Evolutionary conservation across 805 yeast species (phyloP), one percentile per base, ranked within the genome.

Genomic region (Priceomyces haplophilus): DNA sequence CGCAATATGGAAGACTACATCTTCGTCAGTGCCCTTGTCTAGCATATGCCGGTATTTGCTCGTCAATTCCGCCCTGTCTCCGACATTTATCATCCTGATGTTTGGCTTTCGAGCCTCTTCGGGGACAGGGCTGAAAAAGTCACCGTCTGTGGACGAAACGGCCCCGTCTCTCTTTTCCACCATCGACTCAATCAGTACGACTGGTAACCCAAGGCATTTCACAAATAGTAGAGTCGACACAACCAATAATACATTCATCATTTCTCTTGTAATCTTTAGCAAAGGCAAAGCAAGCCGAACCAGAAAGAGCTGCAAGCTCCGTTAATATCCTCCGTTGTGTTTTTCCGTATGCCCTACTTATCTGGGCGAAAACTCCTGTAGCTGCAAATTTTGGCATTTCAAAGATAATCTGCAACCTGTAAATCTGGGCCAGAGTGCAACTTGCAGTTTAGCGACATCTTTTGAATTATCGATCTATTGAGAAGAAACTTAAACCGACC

Each of bases 1-100:
- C 21, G n/a, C 20, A 13, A 43, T 24, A 10, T 21, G 16, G 16
- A 44, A 41, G 8, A 41, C 30, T 5, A 41, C 30, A 5, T 40
- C 37, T 16, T 30, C 31, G 17, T 18, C 20, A 6, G 18, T 17
- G 2, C 38, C 27, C 8, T 32, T 32, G n/a, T 40, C 29, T 12
- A 40, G 25, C 8, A 40, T 19, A 13, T 33, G 36, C 18, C 15
- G 19, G 17, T 40, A 40, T n/a, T 40, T 33, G 25, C 24, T 19
- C 2, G 13, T 13, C 7, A 43, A 12, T 17, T 43, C 47, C 4
- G 23, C 12, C n/a, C 21, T 34, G 30, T 40, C 23, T 19, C 36
- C 27, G 5, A 43, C 43, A 4, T 32, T 18, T 10, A 32, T 32
- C 12, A 37, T 17, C 27, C 30, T 23, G 11, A 37, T 36, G 10